Evolutionary conservation across 2,329 filamentous ascomycete species (phyloP), one percentile per base, ranked within the genome.

Genomic region (Fusarium redolens): DNA sequence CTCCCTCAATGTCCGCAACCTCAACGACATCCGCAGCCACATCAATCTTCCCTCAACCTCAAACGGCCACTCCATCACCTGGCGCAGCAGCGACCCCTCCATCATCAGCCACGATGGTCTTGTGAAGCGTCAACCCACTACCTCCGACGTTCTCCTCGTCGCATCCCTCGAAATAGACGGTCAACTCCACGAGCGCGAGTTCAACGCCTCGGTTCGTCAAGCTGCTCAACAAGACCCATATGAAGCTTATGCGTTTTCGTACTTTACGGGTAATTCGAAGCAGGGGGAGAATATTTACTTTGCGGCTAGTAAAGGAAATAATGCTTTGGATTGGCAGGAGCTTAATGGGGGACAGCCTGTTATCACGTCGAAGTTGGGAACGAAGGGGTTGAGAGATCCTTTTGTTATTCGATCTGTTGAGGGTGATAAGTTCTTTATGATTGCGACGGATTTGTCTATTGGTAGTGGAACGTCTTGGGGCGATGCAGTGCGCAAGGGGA

Each of bases 371-470:
- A 82, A 79, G 0, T 62, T 82, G 48, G 87, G 87, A 43, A 88
- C 87, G 0, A 83, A 79, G 30, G 87, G 87, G 4, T 74, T 88
- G 8, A 82, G 87, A 18, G 87, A 89, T 65, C 87, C 87, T 2
- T 88, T 88, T 65, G 78, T 89, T 48, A 86, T 89, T 28, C 83
- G 86, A 17, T 86, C 86, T 1, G 81, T 77, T 1, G 86, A 88
- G 31, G 86, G 86, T 0, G 82, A 83, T n/a, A 87, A 80, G 7
- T 88, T 88, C 65, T 89, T 82, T 55, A 73, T 89, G 18, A 81
- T 89, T 22, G 86, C 86, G 0, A 89, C 87, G 0, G 86, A 88
- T 59, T 79, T 89, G 0, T 87, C 86, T 1, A 88, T 88, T 56
- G 87, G 86, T 2, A 86, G 85, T 11, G 87, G 87, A 3, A 88